Evolutionary conservation across 2,329 filamentous ascomycete species (phyloP), one percentile per base, ranked within the genome.

Genomic region (Aspergillus tamarii): DNA sequence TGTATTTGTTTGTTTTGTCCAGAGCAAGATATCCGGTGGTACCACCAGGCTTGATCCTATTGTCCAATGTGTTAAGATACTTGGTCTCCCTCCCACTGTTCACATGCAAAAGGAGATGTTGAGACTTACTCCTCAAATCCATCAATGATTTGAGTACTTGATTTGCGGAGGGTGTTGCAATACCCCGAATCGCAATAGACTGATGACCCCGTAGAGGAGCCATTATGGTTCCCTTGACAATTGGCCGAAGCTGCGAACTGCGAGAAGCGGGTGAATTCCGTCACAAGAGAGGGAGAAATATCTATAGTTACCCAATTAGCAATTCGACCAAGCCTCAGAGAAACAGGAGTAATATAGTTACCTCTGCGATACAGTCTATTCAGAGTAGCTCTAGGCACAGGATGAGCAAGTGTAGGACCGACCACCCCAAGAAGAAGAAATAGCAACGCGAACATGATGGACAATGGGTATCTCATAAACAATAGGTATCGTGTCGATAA

Each of bases 1-100:
- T 59, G 32, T 30, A 26, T 28, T 62, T 48, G 16, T 58, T 23
- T 10, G 55, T 62, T n/a, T 41, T 23, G 23, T 62, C 60, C 7
- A 62, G 48, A 8, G 60, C 60, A 11, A 62, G 30, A 11, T 62
- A 62, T 21, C 55, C 60, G 9, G 54, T 58, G 6, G 60, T 62
- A 34, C 58, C 60, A 12, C 60, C 60, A 4, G 61, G 61, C 0
- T 26, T 21, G 4, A 62, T 23, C 16, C 61, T 63, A n/a, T 6
- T 7, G 12, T 16, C n/a, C 26, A 4, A 4, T 30, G 26, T 19
- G 9, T 50, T 19, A 50, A 50, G 46, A 10, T 26, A 3, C 4
- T 1, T 16, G 16, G 28, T 16, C 7, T 28, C 4, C 10, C 9
- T 6, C 14, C 34, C 6, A 5, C 12, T 16, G 1, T 39, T 19